A percentile compares a stretch with the other conserved stretches of the same genome.
These are phyloP conservation scores for Clavispora fructus DNA, from an alignment of 805 yeast genomes.

Conservation along the genomic window DNA sequence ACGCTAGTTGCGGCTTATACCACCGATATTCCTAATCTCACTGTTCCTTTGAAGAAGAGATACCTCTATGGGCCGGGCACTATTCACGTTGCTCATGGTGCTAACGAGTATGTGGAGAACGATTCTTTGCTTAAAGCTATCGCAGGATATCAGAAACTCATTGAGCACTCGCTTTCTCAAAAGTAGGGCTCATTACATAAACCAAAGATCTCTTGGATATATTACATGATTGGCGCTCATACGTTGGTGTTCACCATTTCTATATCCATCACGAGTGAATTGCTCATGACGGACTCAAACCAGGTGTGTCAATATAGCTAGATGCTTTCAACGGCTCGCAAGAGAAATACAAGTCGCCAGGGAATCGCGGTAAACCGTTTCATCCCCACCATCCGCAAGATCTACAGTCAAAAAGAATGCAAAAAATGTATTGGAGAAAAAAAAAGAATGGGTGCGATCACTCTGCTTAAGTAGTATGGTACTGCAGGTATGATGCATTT, in stretches of 20 bases:
- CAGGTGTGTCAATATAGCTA: slow-evolving; percentile 38
- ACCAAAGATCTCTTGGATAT: no score
- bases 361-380: not conserved
- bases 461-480: not conserved
- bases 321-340: slow-evolving; percentile 14
- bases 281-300: slow-evolving; percentile 41
- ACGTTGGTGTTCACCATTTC: slow-evolving; percentile 36
- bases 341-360: slow-evolving; percentile 6
- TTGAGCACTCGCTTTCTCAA: slow-evolving; percentile 17
- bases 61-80: slow-evolving; percentile 67
- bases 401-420: not conserved
- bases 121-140: slow-evolving; percentile 46
- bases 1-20: slow-evolving; percentile 44
- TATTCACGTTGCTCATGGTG: slow-evolving; percentile 56
- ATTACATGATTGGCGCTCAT: not conserved
- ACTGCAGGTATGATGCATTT: not conserved
- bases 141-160: slow-evolving; percentile 46
- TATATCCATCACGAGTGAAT: slow-evolving; percentile 37
- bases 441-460: not conserved
- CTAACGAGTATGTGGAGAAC: slow-evolving; percentile 47
- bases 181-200: not conserved
- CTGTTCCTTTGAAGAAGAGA: slow-evolving; percentile 22
- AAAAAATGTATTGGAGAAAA: not conserved
- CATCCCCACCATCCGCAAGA: not conserved
- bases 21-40: slow-evolving; percentile 36